Base-by-base conservation (phyloP, 2,329 filamentous ascomycete genomes). In the Phaeophleospora eucalypticola region DNA sequence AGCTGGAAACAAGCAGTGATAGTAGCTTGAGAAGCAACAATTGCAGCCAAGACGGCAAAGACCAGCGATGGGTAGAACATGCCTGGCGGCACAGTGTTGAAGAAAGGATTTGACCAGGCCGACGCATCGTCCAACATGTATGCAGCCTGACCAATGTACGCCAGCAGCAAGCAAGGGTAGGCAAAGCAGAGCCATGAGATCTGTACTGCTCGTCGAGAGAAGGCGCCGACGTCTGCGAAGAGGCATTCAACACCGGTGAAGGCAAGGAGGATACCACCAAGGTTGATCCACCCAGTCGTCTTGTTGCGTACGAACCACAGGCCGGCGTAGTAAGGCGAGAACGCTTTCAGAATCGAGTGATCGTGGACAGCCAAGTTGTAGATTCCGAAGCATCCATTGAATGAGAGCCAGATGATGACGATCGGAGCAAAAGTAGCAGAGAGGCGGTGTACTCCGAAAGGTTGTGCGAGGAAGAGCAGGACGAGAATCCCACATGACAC, bases 211-310 rank as follows among this genome's bases (percentile, higher is more conserved):
- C 76, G 71, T 15, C 46, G 52, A 29, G 38, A 49, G 64, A 90
- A 89, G 17, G 86, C 86, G 20, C 86, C 86, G 4, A 89, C 71
- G 56, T 89, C 86, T 18, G 86, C 85, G 60, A 88, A 90, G 1
- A 90, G 71, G 2, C 85, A 84, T 63, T 89, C 86, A 14, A 87
- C 83, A 34, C 82, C 86, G 2, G 86, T 89, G 58, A 89, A 89
- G 2, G 81, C 78, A 7, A 89, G 76, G 2, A 90, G 65, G 16
- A 89, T 78, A 4, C 86, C 85, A 27, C 58, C 83, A 1, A 87
- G 71, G 49, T 76, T 79, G 49, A 71, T 72, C 82, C 83, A 86
- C 0, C 80, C 82, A 6, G 77, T 70, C 2, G 76, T 71, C 42
- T 74, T 73, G 57, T 83, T 81, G 10, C 78, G 72, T 15, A 77